Percentiles rank a stretch among this genome's conserved stretches.
These are phyloP conservation scores for Nannizziopsis barbatae DNA, from an alignment of 2,329 filamentous ascomycete genomes.

Conservation along the genomic window DNA sequence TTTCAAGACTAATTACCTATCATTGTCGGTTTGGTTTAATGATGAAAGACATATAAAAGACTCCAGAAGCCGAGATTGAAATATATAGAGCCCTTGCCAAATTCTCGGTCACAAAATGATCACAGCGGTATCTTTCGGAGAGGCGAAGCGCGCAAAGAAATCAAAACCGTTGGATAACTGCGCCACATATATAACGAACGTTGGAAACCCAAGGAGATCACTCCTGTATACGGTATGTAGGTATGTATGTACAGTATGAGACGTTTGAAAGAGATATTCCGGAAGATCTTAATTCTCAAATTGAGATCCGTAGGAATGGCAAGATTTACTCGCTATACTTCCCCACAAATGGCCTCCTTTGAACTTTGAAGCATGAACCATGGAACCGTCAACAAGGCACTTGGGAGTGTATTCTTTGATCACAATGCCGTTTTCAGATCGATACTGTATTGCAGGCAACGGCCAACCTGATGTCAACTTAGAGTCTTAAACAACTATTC, in stretches of 20 bases:
- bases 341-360: too few relatives aligned
- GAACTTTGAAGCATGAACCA: not conserved
- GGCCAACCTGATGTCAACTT: too few relatives aligned
- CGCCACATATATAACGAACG: too few relatives aligned
- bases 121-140: not conserved
- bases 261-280: not conserved
- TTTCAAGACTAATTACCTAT: not conserved
- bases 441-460: too few relatives aligned
- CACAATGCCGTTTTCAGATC: too few relatives aligned
- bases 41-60: not conserved
- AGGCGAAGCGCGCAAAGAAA: not conserved
- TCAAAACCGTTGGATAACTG: not conserved
- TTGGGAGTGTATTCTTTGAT: not conserved
- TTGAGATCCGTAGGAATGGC: too few relatives aligned
- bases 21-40: not conserved
- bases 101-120: too few relatives aligned
- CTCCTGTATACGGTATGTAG: not conserved
- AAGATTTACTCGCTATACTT: too few relatives aligned
- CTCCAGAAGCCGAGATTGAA: too few relatives aligned
- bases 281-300: too few relatives aligned
- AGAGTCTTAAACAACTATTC: too few relatives aligned
- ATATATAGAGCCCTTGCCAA: too few relatives aligned
- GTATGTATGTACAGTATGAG: not conserved
- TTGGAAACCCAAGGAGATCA: not conserved
- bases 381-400: not conserved